Conservation (phyloP, 257 asterid species). For the Solanum piurae region DNA sequence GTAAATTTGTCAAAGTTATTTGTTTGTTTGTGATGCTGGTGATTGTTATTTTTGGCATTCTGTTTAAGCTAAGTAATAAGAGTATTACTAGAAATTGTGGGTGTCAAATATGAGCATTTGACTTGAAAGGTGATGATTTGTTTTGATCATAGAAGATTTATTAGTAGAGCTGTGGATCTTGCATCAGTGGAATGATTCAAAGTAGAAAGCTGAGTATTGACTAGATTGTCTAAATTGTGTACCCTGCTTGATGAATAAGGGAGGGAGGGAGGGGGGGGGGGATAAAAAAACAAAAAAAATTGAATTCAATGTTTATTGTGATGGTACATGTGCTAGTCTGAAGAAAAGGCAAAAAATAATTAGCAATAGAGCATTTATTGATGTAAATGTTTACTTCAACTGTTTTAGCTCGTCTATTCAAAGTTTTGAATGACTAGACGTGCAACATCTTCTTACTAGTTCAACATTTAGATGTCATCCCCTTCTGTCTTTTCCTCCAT, state of each 20-base stretch:
- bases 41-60: neutral
- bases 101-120: slow-evolving; percentile 11
- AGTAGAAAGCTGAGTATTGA: neutral
- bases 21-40: slow-evolving; percentile 5
- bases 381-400: neutral
- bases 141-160: neutral
- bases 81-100: slow-evolving; percentile 6
- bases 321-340: neutral
- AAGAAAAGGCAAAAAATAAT: neutral
- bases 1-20: neutral
- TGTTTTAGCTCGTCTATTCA: neutral
- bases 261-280: neutral
- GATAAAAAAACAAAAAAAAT: neutral
- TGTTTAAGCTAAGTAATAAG: slow-evolving; percentile 13
- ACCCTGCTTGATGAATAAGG: neutral
- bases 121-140: neutral
- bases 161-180: neutral
- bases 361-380: neutral
- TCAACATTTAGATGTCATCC: neutral
- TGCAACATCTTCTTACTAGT: neutral
- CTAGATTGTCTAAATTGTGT: neutral
- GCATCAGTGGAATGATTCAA: neutral
- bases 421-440: neutral
- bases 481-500: neutral
- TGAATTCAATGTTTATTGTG: neutral